phyloP scores from a whole-genome alignment of 352 stramenopile species.

The Phytophthora multivora region DNA sequence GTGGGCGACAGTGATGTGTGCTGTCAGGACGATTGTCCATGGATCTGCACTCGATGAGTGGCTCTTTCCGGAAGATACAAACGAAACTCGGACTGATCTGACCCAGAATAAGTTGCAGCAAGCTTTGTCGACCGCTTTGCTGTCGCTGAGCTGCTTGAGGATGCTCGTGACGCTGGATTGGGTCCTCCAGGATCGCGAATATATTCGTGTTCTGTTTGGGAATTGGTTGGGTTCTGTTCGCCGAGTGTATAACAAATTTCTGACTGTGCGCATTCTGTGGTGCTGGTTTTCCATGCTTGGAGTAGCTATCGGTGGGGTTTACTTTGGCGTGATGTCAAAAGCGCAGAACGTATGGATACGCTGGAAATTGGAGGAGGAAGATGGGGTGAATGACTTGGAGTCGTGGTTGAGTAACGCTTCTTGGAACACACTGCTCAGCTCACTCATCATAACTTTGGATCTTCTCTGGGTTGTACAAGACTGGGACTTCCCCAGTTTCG shows the following conservation, averaged over 20 bases:
- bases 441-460: slow-evolving; percentile 47
- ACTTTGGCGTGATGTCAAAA: slow-evolving; percentile 26
- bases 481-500: slow-evolving; percentile 56
- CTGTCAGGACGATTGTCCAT: slow-evolving; percentile 14
- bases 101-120: slow-evolving; percentile 42
- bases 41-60: not conserved
- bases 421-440: slow-evolving; percentile 42
- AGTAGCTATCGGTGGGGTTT: slow-evolving; percentile 34
- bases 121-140: slow-evolving; percentile 37
- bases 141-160: slow-evolving; percentile 45
- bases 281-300: slow-evolving; percentile 31
- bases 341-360: slow-evolving; percentile 33
- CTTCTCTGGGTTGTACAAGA: slow-evolving; percentile 59
- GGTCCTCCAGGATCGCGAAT: slow-evolving; percentile 47
- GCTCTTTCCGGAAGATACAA: slow-evolving; percentile 25
- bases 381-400: slow-evolving; percentile 3
- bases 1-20: slow-evolving; percentile 32
- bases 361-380: slow-evolving; percentile 18
- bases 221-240: slow-evolving; percentile 38
- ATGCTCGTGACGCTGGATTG: slow-evolving; percentile 51
- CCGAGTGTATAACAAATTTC: slow-evolving; percentile 26
- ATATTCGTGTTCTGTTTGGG: slow-evolving; percentile 24
- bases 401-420: slow-evolving; percentile 45
- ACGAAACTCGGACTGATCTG: slow-evolving; percentile 2
- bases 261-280: slow-evolving; percentile 27